A percentile compares a stretch with the other conserved stretches of the same genome.
Evolutionary conservation across 192 early-diverging fungal species (phyloP).

Genomic region (Mortierella antarctica): DNA sequence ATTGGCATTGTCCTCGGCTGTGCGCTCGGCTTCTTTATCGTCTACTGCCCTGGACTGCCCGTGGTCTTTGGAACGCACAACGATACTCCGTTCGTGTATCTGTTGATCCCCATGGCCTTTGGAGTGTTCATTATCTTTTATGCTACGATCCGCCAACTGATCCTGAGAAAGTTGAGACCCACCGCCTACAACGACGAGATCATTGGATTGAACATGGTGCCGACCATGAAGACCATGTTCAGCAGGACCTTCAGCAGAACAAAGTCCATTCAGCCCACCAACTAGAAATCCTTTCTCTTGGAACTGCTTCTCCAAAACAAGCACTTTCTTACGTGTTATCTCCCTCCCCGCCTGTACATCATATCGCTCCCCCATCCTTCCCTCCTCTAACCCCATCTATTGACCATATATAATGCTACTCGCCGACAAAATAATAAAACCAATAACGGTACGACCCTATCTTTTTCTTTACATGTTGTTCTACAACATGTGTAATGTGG

Average conservation of each 20-base stretch:
- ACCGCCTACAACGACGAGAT: conserved; percentile 79
- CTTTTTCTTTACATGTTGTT: too few relatives aligned
- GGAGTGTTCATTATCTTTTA: conserved; percentile 85
- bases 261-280: conserved; percentile 30
- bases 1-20: conserved; percentile 75
- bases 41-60: conserved; percentile 87
- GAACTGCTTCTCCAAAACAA: not conserved
- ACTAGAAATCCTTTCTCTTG: not conserved
- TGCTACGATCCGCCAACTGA: conserved; percentile 69
- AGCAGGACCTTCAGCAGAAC: conserved; percentile 42
- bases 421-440: too few relatives aligned
- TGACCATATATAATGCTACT: too few relatives aligned
- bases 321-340: not conserved
- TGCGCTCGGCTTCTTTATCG: conserved; percentile 75
- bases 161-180: conserved; percentile 73
- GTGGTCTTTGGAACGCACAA: conserved; percentile 82
- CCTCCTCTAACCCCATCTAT: too few relatives aligned
- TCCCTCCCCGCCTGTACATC: conserved; percentile 7
- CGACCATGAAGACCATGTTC: conserved; percentile 55
- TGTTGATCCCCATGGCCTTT: conserved; percentile 89
- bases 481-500: too few relatives aligned
- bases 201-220: conserved; percentile 74
- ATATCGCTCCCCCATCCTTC: not conserved
- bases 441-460: too few relatives aligned
- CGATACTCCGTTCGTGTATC: conserved; percentile 64